These are phyloP conservation scores for Margaritispora aquatica DNA, from an alignment of 495 filamentous ascomycete species.

Conservation along the genomic window DNA sequence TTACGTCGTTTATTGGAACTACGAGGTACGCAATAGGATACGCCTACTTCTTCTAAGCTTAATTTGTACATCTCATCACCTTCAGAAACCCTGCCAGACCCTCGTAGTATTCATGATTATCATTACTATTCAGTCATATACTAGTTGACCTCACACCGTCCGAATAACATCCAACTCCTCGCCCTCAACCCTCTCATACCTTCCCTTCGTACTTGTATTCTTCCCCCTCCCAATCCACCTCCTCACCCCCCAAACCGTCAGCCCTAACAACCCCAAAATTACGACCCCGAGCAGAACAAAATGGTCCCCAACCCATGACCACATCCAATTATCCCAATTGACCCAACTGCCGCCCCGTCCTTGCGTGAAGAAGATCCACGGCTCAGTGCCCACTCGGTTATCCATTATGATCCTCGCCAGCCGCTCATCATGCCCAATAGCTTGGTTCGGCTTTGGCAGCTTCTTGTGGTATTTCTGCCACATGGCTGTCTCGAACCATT, in stretches of 20 bases:
- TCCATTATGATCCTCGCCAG: constrained; percentile 37
- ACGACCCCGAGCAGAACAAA: constrained; percentile 17
- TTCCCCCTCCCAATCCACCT: not conserved
- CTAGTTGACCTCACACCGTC: not conserved
- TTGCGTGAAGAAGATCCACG: constrained; percentile 37
- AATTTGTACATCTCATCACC: no score
- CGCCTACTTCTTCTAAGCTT: no score
- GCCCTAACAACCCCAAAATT: not conserved
- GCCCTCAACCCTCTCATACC: not conserved
- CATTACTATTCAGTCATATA: not conserved
- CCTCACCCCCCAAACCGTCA: not conserved
- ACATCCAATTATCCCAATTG: constrained; percentile 30
- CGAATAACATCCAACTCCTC: not conserved
- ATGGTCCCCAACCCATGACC: constrained; percentile 30
- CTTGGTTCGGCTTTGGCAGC: constrained; percentile 18
- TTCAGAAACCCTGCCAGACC: no score
- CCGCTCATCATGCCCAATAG: not conserved
- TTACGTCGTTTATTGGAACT: no score
- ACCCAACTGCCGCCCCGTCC: constrained; percentile 36
- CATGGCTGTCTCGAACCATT: constrained; percentile 72
- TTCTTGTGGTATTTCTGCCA: constrained; percentile 61
- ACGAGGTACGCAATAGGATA: no score
- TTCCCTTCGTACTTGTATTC: not conserved
- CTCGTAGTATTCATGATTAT: not conserved
- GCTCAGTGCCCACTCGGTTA: constrained; percentile 28